These are phyloP conservation scores for Eucalyptus erythrocorys DNA, from an alignment of 345 rosid species.

Conservation along the genomic window DNA sequence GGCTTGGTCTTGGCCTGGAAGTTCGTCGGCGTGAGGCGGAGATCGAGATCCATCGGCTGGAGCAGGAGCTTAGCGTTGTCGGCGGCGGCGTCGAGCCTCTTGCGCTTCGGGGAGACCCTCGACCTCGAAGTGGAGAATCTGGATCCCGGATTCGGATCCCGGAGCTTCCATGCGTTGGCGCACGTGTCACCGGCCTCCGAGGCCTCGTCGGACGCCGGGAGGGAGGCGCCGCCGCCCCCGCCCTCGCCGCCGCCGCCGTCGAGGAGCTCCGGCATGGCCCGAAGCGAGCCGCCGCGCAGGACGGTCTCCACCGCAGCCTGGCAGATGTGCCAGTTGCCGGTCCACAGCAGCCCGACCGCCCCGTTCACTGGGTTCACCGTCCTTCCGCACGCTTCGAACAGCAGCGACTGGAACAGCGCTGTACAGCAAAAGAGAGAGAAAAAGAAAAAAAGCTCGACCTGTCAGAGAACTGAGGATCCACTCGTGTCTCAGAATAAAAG, in stretches of 20 bases:
- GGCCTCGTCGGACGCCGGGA: conserved; percentile 44
- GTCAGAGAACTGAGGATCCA: neutral
- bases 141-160: conserved; percentile 19
- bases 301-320: conserved; percentile 91
- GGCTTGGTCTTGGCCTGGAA: conserved; percentile 1
- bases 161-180: conserved; percentile 3
- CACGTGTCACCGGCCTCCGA: conserved; percentile 47
- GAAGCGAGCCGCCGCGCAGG: conserved; percentile 62
- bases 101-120: conserved; percentile 26
- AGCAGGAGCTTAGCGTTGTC: neutral
- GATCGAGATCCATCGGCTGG: conserved; percentile 54
- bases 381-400: conserved; percentile 91
- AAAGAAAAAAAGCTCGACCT: too few species aligned
- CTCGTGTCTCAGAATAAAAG: neutral
- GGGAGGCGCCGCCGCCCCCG: conserved; percentile 15
- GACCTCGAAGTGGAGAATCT: conserved; percentile 66
- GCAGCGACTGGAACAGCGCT: conserved; percentile 84
- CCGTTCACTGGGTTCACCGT: conserved; percentile 97
- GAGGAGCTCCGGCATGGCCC: conserved; percentile 55
- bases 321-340: conserved; percentile 83
- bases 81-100: conserved; percentile 12
- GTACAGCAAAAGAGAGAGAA: neutral
- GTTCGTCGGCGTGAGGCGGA: conserved; percentile 35
- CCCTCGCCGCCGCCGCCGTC: conserved; percentile 16
- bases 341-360: conserved; percentile 87